These are phyloP conservation scores for Pichia heedii DNA, from an alignment of 805 yeast genomes.

Conservation along the genomic window DNA sequence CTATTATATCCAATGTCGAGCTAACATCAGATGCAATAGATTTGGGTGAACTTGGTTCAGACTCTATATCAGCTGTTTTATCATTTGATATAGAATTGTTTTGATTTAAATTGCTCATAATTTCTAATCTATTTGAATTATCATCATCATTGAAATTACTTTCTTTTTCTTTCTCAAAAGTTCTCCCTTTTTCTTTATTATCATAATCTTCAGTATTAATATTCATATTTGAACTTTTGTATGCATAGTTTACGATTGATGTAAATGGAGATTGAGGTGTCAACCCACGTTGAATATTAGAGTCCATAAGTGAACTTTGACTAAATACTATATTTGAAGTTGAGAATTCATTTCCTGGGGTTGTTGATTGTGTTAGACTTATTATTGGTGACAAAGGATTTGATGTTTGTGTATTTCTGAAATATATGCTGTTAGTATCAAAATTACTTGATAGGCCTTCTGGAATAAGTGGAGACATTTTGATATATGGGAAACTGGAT, in stretches of 20 bases:
- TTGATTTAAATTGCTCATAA: too few relatives aligned
- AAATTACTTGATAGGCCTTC: neutral
- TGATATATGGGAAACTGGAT: neutral
- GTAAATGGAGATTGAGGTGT: neutral
- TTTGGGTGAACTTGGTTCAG: constrained; percentile 1
- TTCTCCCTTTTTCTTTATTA: too few relatives aligned
- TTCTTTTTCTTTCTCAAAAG: neutral
- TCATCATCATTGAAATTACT: neutral
- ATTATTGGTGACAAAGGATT: neutral
- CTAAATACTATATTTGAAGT: neutral
- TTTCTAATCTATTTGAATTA: too few relatives aligned
- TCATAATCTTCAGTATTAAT: neutral
- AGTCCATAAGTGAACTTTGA: neutral
- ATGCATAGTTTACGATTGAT: neutral
- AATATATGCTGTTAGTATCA: neutral
- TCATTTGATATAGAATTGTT: too few relatives aligned
- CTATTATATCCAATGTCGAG: constrained; percentile 1
- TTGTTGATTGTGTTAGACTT: neutral
- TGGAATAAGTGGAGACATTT: constrained; percentile 1
- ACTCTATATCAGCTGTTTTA: neutral
- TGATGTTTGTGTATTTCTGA: neutral
- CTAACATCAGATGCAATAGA: neutral
- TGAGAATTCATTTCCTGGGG: neutral
- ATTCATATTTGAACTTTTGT: neutral
- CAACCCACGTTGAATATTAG: neutral